A percentile compares a stretch with the other conserved stretches of the same genome.
Evolutionary conservation across 345 rosid genomes (phyloP).

Genomic region (Hibiscus trionum): DNA sequence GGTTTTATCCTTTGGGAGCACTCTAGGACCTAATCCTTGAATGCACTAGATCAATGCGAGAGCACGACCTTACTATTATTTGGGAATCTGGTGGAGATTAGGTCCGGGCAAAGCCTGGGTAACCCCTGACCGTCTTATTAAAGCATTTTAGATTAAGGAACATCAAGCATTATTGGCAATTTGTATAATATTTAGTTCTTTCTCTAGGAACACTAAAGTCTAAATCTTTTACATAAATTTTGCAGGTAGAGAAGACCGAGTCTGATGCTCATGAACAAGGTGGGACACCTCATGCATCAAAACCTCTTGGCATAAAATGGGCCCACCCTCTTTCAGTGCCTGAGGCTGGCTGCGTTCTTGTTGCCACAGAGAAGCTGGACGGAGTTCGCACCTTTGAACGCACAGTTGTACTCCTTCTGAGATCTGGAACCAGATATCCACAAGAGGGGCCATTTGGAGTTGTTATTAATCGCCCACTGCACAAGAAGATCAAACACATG

Average conservation of each 20-base stretch:
- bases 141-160: not conserved
- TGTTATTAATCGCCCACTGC: not conserved
- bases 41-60: not conserved
- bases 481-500: not conserved
- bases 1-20: not conserved
- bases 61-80: not conserved
- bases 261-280: not conserved
- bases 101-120: not conserved
- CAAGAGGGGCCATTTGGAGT: not conserved
- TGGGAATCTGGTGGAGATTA: not conserved
- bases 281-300: not conserved
- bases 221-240: not conserved
- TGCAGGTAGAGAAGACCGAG: not conserved
- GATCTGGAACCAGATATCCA: not conserved
- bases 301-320: not conserved
- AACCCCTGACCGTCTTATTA: not conserved
- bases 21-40: not conserved
- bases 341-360: not conserved
- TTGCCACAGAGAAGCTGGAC: not conserved
- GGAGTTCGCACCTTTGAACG: not conserved
- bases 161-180: not conserved
- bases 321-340: not conserved
- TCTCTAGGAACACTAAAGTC: not conserved
- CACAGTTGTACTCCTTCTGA: not conserved
- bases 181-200: not conserved